These are phyloP conservation scores for Nicotiana paniculata DNA, from an alignment of 257 asterid genomes.

Conservation along the genomic window DNA sequence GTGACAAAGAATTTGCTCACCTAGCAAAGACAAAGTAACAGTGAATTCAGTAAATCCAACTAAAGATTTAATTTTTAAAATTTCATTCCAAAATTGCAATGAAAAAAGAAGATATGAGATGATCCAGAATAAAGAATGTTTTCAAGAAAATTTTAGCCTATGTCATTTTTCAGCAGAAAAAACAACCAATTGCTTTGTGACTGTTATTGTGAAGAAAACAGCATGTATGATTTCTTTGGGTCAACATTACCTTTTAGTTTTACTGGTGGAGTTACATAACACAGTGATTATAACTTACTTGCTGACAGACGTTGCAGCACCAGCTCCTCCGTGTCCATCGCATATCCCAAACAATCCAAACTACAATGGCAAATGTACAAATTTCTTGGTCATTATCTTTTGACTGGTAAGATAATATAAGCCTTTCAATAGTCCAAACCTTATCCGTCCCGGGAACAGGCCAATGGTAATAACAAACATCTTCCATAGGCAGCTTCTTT, in stretches of 20 bases:
- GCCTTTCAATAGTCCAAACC: constrained; percentile 37
- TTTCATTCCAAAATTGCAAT: neutral
- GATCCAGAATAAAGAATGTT: neutral
- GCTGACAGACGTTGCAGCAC: constrained; percentile 85
- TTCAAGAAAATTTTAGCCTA: neutral
- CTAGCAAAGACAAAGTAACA: neutral
- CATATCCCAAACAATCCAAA: constrained; percentile 83
- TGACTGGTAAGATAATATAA: neutral
- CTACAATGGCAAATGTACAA: constrained; percentile 35
- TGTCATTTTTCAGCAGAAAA: neutral
- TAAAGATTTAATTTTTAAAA: neutral
- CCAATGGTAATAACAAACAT: constrained; percentile 80
- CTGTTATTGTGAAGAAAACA: neutral
- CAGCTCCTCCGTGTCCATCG: constrained; percentile 93
- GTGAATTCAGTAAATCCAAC: neutral
- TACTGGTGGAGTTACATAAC: neutral
- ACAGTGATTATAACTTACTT: constrained; percentile 44
- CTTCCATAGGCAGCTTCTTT: constrained; percentile 85
- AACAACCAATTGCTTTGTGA: neutral
- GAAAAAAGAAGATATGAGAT: neutral
- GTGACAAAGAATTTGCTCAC: neutral
- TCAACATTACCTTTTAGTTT: neutral
- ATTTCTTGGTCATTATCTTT: constrained; percentile 5
- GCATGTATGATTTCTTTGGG: neutral
- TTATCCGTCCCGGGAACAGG: constrained; percentile 81